These are phyloP conservation scores for Ganoderma lingzhi DNA, from an alignment of 1,284 basidiomycete species.

Conservation along the genomic window DNA sequence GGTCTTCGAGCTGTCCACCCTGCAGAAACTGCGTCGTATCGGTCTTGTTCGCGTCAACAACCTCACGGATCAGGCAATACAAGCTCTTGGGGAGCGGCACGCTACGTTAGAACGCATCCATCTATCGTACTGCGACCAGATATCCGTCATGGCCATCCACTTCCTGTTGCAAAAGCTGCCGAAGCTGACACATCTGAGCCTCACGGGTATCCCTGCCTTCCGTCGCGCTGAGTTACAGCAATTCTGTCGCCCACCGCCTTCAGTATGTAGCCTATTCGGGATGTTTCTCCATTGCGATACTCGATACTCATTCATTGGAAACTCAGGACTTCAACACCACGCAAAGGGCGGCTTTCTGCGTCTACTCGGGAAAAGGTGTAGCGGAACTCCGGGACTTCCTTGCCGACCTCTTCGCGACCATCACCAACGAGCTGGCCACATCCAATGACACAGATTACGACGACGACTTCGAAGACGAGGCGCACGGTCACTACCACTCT, in stretches of 20 bases:
- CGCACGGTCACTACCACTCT: constrained; percentile 22
- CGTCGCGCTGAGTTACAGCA: constrained; percentile 86
- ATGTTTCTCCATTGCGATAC: not conserved
- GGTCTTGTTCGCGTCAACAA: constrained; percentile 95
- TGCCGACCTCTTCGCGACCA: constrained; percentile 73
- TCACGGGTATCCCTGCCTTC: constrained; percentile 97
- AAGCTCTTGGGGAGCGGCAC: constrained; percentile 83
- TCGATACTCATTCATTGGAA: not conserved
- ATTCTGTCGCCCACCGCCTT: constrained; percentile 90
- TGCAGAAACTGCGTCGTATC: constrained; percentile 93
- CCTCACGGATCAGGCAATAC: constrained; percentile 93
- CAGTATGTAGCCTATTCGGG: constrained; percentile 57
- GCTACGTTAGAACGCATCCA: constrained; percentile 95
- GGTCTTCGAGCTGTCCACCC: constrained; percentile 88
- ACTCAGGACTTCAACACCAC: constrained; percentile 90
- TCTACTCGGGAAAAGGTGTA: constrained; percentile 95
- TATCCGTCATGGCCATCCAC: constrained; percentile 91
- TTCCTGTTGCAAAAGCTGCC: constrained; percentile 89
- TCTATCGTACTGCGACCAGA: constrained; percentile 96
- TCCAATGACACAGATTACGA: constrained; percentile 81
- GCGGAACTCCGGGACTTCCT: constrained; percentile 84
- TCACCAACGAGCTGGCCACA: constrained; percentile 71
- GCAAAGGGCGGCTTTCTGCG: constrained; percentile 95
- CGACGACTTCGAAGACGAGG: constrained; percentile 60
- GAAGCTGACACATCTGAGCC: constrained; percentile 92